Evolutionary conservation across 2,329 filamentous ascomycete genomes (phyloP).

Genomic region (Fusarium subtropicale): DNA sequence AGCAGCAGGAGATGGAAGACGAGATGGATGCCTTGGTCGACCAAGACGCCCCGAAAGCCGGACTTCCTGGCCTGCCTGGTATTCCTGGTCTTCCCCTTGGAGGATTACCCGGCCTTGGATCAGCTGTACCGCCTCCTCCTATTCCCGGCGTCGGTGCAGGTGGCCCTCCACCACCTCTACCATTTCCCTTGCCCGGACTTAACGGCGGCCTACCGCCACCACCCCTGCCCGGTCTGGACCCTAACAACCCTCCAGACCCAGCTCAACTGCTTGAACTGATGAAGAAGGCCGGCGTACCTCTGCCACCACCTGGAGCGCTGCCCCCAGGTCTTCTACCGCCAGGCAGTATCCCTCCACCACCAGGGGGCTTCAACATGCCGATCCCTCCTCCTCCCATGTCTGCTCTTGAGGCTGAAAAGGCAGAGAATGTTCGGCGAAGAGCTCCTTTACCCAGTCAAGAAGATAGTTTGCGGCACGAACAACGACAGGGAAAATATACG

Average conservation of each 20-base stretch:
- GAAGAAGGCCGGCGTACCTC: slow-evolving; percentile 71
- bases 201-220: slow-evolving; percentile 60
- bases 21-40: slow-evolving; percentile 93
- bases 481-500: slow-evolving; percentile 73
- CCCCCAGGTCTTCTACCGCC: slow-evolving; percentile 60
- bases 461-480: slow-evolving; percentile 83
- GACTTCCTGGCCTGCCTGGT: slow-evolving; percentile 57
- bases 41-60: slow-evolving; percentile 74
- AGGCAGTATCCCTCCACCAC: slow-evolving; percentile 51
- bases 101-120: slow-evolving; percentile 58
- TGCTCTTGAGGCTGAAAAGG: slow-evolving; percentile 49
- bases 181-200: slow-evolving; percentile 64
- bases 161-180: slow-evolving; percentile 62
- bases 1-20: slow-evolving; percentile 93
- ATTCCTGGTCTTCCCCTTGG: slow-evolving; percentile 70
- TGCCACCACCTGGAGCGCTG: slow-evolving; percentile 64
- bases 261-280: slow-evolving; percentile 72
- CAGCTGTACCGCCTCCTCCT: slow-evolving; percentile 56
- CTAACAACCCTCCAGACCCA: slow-evolving; percentile 70
- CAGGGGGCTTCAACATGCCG: slow-evolving; percentile 51
- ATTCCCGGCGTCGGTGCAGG: slow-evolving; percentile 64
- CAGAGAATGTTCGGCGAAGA: slow-evolving; percentile 59
- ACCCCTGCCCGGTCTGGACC: slow-evolving; percentile 67
- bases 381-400: slow-evolving; percentile 56
- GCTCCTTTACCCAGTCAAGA: slow-evolving; percentile 85